Base-by-base conservation (phyloP, 345 rosid species). In the Aurinia saxatilis region DNA sequence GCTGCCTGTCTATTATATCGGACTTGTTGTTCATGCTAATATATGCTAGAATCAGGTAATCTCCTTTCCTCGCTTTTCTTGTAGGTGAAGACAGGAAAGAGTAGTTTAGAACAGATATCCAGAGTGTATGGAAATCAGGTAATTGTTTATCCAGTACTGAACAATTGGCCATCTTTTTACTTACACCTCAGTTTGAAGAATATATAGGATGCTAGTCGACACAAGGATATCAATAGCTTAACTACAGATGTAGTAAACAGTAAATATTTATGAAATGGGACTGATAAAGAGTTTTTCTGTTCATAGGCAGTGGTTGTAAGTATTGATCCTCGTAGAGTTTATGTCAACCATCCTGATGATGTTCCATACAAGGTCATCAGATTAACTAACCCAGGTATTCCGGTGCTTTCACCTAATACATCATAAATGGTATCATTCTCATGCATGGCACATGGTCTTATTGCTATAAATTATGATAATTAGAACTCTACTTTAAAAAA, bases 101-200 rank as follows among this genome's bases (percentile, higher is more conserved):
- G 84, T 70, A 90, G 97, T 82, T 77, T 93, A 68, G 95, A 93
- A 74, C 89, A 84, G 74, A 90, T 93, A 74, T 90, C 97, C 44
- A 84, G 82, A 79, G 90, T 93, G 35, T 90, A 93, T 58, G 99
- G 99, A 51, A 93, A 86, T 60, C 99, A 93, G 91, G 99, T 93
- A 73, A 78, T 38, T 58, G 51, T 13, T 40, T 37, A 56, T 56
- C 40, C 57, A 12, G 48, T 67, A 35, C 33, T 16, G 14, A 59
- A 55, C 10, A 44, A 38, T 16, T 45, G 7, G 3, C 17, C 23
- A 53, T 70, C 42, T 14, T 38, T 36, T 54, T 14, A 11, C 10
- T 12, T 47, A 34, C 10, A 54, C 50, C 36, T 19, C 50, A 30
- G 36, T 15, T 41, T 50, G 46, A 54, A 50, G 30, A 58, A 23